Evolutionary conservation across 306 rosid genomes (phyloP).

Genomic region (barrel medic (Medicago truncatula)): DNA sequence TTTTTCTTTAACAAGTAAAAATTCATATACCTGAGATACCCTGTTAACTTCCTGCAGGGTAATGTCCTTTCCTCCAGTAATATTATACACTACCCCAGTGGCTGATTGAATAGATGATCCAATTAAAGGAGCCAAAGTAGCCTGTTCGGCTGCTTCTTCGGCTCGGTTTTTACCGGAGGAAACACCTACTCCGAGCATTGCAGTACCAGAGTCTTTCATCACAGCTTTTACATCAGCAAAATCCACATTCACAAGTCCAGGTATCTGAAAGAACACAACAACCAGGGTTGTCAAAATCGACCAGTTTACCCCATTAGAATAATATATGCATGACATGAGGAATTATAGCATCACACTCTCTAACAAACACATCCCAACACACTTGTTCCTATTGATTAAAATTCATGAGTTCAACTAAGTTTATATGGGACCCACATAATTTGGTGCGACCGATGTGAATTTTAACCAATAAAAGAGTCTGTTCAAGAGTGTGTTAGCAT

Average conservation of each 20-base stretch:
- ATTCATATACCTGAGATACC: conserved; percentile 85
- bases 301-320: too few species aligned
- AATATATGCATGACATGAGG: too few species aligned
- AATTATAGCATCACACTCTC: too few species aligned
- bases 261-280: conserved; percentile 63
- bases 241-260: conserved; percentile 98
- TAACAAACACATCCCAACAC: too few species aligned
- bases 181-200: conserved; percentile 99
- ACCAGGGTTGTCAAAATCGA: too few species aligned
- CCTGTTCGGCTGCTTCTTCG: conserved; percentile 99
- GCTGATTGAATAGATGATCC: conserved; percentile 99
- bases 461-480: too few species aligned
- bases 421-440: too few species aligned
- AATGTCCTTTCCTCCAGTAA: conserved; percentile 97
- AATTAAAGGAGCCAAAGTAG: conserved; percentile 94
- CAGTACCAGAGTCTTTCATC: conserved; percentile 98
- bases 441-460: too few species aligned
- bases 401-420: too few species aligned
- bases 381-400: too few species aligned
- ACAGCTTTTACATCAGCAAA: conserved; percentile 99
- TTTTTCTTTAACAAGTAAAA: conserved; percentile 25
- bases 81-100: conserved; percentile 95
- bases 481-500: too few species aligned
- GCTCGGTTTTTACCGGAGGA: conserved; percentile 98
- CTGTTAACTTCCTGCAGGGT: conserved; percentile 97